Conservation (phyloP, 2,329 filamentous ascomycete species). For the Coniochaeta sp. region DNA sequence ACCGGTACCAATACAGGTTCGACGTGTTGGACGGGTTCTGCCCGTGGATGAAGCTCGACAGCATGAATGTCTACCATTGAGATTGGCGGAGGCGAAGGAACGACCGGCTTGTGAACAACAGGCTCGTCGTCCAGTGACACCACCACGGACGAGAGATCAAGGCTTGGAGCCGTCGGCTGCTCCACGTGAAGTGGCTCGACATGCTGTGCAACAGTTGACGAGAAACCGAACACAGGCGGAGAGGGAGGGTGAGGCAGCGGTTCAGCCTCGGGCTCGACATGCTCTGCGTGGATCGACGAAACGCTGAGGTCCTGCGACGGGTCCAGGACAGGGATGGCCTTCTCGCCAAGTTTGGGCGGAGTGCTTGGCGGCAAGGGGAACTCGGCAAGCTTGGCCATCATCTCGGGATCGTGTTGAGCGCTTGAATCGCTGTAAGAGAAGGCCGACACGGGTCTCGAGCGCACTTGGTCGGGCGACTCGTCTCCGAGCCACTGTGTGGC, state of each 20-base stretch:
- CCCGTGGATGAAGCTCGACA: slow-evolving; percentile 25
- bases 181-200: slow-evolving; percentile 16
- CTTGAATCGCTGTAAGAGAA: slow-evolving; percentile 46
- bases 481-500: slow-evolving; percentile 17
- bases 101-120: slow-evolving; percentile 12
- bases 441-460: slow-evolving; percentile 35
- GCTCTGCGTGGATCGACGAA: slow-evolving; percentile 31
- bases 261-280: slow-evolving; percentile 15
- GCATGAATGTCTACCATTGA: slow-evolving; percentile 22
- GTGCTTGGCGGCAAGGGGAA: slow-evolving; percentile 47
- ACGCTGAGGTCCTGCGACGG: slow-evolving; percentile 30
- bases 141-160: slow-evolving; percentile 1
- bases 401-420: slow-evolving; percentile 41
- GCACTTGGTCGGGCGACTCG: slow-evolving; percentile 14
- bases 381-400: slow-evolving; percentile 44
- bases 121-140: slow-evolving; percentile 10
- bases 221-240: slow-evolving; percentile 9
- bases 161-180: slow-evolving; percentile 2
- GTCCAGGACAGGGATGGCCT: slow-evolving; percentile 18
- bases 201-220: slow-evolving; percentile 9
- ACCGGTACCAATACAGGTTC: slow-evolving; percentile 3
- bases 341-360: slow-evolving; percentile 16
- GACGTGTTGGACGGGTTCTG: slow-evolving; percentile 13
- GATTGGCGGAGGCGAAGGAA: slow-evolving; percentile 15
- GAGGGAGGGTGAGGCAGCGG: slow-evolving; percentile 12